Evolutionary conservation across 306 rosid genomes (phyloP).

Genomic region (Albizia julibrissin): DNA sequence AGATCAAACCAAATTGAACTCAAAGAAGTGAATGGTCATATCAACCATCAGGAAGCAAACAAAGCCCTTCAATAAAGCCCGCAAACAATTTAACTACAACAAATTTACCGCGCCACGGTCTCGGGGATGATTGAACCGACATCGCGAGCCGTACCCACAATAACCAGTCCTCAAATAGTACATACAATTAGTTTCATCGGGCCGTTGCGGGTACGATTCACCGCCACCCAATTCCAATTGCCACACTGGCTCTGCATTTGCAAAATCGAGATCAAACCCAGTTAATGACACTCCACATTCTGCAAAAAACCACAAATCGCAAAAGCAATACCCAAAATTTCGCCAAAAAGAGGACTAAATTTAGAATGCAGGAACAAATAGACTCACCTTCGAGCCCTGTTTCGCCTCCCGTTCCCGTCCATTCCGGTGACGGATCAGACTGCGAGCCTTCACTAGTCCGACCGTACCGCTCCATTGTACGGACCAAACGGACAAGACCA

Average conservation of each 20-base stretch:
- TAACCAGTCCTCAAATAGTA: conserved; percentile 78
- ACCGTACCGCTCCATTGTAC: conserved; percentile 93
- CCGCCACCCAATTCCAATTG: conserved; percentile 59
- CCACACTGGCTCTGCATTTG: conserved; percentile 74
- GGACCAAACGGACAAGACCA: conserved; percentile 43
- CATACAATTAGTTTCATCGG: conserved; percentile 89
- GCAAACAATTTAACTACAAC: conserved; percentile 7
- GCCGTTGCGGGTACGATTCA: conserved; percentile 89
- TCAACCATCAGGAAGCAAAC: conserved; percentile 13
- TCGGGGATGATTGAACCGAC: conserved; percentile 98
- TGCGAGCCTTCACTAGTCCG: conserved; percentile 68
- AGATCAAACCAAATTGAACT: conserved; percentile 45
- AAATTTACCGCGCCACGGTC: conserved; percentile 75
- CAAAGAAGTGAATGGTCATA: conserved; percentile 28
- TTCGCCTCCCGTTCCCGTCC: conserved; percentile 61
- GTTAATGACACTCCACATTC: conserved; percentile 45
- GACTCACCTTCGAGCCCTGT: conserved; percentile 61
- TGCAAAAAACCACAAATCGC: conserved; percentile 42
- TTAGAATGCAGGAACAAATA: conserved; percentile 51
- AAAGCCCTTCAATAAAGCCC: conserved; percentile 37
- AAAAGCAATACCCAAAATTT: conserved; percentile 25
- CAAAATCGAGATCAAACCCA: conserved; percentile 51
- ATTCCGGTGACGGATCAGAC: conserved; percentile 89
- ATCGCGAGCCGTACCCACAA: conserved; percentile 92
- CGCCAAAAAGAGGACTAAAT: conserved; percentile 16